Base-by-base conservation (phyloP, 331 rosid genomes). In the Quercus phellos region DNA sequence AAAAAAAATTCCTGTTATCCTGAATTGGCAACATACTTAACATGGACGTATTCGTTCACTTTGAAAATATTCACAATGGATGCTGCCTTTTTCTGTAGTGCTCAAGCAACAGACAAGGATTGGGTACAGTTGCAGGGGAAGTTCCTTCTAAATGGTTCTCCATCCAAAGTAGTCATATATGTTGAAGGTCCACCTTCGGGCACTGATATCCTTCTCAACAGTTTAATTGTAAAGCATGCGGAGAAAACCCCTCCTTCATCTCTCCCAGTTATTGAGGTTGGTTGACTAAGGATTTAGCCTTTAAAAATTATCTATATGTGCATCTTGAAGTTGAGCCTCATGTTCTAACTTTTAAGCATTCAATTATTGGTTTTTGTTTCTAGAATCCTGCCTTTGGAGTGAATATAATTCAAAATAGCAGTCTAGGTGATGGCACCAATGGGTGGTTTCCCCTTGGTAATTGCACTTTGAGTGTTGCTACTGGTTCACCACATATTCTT, bases 161-260 rank as follows among this genome's bases (percentile, higher is more conserved):
- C 96, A 1, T 85, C 98, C 54, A 90, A 80, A 86, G 94, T 91
- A 19, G 86, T 91, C 7, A 77, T 95, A 79, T 95, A 91, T 87
- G 68, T 95, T 3, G 99, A 95, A 91, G 99, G 99, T 58, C 99
- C 99, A 4, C 91, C 93, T 3, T 67, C 96, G 1, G 98, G 97
- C 78, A 85, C 86, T 2, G 99, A 93, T 88, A 95, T 95, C 85
- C 99, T 95, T 74, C 73, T 93, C 77, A 90, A 95, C 73, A 86
- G 88, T 81, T 79, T 95, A 12, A 85, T 89, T 72, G 80, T 95
- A 73, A 91, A 90, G 88, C 99, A 91, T 69, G 99, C 98, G 3
- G 85, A 89, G 75, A 91, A 86, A 81, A 26, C 80, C 61, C 92
- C 94, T 54, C 96, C 99, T 74, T 93, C 97, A 61, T 78, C 88